Conservation (phyloP, 495 filamentous ascomycete species). For the Thozetella sp. region DNA sequence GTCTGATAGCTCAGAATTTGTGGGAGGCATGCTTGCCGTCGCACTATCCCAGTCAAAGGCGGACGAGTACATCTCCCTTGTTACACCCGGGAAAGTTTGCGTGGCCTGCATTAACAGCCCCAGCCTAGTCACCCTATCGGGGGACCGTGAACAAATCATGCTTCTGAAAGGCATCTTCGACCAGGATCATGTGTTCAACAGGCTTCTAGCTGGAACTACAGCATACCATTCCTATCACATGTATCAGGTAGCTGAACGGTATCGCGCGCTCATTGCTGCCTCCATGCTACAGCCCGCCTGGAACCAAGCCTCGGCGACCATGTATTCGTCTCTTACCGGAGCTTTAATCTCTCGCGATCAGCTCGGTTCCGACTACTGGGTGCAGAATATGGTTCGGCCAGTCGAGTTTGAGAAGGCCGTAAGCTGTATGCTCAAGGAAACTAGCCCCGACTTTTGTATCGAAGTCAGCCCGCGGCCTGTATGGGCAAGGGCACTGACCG, state of each 20-base stretch:
- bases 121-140: slow-evolving; percentile 38
- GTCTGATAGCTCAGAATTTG: slow-evolving; percentile 5
- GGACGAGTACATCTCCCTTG: slow-evolving; percentile 16
- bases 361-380: slow-evolving; percentile 37
- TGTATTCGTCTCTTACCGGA: slow-evolving; percentile 42
- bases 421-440: slow-evolving; percentile 11
- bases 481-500: slow-evolving; percentile 50
- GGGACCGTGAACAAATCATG: slow-evolving; percentile 29
- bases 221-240: slow-evolving; percentile 43
- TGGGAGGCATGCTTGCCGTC: slow-evolving; percentile 41
- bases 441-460: slow-evolving; percentile 13
- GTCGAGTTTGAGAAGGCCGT: slow-evolving; percentile 40
- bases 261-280: slow-evolving; percentile 11
- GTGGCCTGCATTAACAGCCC: slow-evolving; percentile 48
- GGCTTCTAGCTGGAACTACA: slow-evolving; percentile 25
- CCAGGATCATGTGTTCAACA: slow-evolving; percentile 21
- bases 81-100: slow-evolving; percentile 8
- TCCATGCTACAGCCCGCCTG: slow-evolving; percentile 6
- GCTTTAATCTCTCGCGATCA: slow-evolving; percentile 15
- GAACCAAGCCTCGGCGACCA: slow-evolving; percentile 10
- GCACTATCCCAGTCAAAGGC: slow-evolving; percentile 22
- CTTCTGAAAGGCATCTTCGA: slow-evolving; percentile 18
- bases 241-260: slow-evolving; percentile 10
- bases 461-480: slow-evolving; percentile 34
- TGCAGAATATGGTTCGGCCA: slow-evolving; percentile 37